phyloP scores from a whole-genome alignment of 208 protist species.

The Angomonas ambiguus region DNA sequence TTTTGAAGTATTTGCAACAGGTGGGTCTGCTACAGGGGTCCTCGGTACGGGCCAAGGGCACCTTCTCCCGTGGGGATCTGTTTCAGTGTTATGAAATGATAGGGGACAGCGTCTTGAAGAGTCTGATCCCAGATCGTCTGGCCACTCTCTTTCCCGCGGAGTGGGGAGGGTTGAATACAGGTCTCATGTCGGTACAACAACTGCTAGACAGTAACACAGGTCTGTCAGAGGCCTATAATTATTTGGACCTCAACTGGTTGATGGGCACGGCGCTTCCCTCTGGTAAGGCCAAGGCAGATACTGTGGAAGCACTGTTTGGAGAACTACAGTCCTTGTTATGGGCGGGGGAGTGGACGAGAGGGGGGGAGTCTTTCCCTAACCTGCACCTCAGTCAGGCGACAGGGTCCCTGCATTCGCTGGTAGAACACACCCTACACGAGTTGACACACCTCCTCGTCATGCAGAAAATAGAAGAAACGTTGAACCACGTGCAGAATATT shows the following conservation, averaged over 20 bases:
- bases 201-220: slow-evolving; percentile 72
- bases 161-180: slow-evolving; percentile 38
- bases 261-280: slow-evolving; percentile 44
- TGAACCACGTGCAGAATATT: slow-evolving; percentile 34
- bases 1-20: slow-evolving; percentile 32
- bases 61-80: slow-evolving; percentile 25
- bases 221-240: slow-evolving; percentile 80
- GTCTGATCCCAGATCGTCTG: slow-evolving; percentile 55
- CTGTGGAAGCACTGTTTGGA: slow-evolving; percentile 79
- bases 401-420: slow-evolving; percentile 46
- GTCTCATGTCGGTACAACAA: slow-evolving; percentile 41
- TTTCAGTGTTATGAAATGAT: slow-evolving; percentile 86
- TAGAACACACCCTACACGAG: slow-evolving; percentile 66
- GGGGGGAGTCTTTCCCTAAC: slow-evolving; percentile 22
- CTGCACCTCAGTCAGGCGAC: slow-evolving; percentile 21
- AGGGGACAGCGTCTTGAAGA: slow-evolving; percentile 76
- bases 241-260: slow-evolving; percentile 59
- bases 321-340: slow-evolving; percentile 75
- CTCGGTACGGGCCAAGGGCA: background rate
- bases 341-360: slow-evolving; percentile 40
- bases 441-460: slow-evolving; percentile 77
- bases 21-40: slow-evolving; percentile 32
- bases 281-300: slow-evolving; percentile 80
- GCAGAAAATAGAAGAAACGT: slow-evolving; percentile 56
- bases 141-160: slow-evolving; percentile 45